Base-by-base conservation (phyloP, 805 yeast species). In the Hyphopichia homilentoma region DNA sequence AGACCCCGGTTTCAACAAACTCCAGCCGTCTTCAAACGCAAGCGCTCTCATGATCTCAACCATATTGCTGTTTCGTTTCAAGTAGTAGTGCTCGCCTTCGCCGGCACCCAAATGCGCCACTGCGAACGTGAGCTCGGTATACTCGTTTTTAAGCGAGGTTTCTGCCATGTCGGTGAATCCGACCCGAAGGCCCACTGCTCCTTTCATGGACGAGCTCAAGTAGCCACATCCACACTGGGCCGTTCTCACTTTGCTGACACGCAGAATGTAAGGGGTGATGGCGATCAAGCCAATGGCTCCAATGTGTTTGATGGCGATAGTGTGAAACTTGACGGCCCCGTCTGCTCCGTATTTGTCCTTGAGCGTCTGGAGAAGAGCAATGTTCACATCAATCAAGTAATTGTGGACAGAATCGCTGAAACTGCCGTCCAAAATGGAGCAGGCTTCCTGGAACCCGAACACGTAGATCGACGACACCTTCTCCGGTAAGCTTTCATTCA, bases 71-170 rank as follows among this genome's bases (percentile, higher is more conserved):
- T 82, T 77, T 27, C 97, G 64, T 34, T 61, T 50, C 9, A 49
- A 44, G 24, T 65, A 61, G 42, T 73, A 59, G 11, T 44, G 39
- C 3, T 55, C 54, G 3, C 94, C 95, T 52, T 86, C 95, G 44
- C 76, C 74, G 0, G 97, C 97, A 20, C 79, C 71, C 30, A 89
- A 57, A 61, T 89, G 97, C 3, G 81, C 74, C 24, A 69, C 61
- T 3, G 81, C 79, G 59, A 87, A 77, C 0, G 93, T 80, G 37
- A 78, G 61, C 26, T 63, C 71, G 1, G 54, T 57, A 3, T 33
- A 25, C 4, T 40, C 39, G 2, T 41, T 41, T 4, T 32, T 32
- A 1, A 45, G 13, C 4, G 44, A 40, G 9, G 39, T 43, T 2
- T 48, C 46, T 5, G 50, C 45, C 5, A 32, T 30, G 3, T 57